Percentiles rank a stretch among this genome's conserved stretches.
phyloP scores from a whole-genome alignment of 2,329 filamentous ascomycete genomes.

The Ophiostoma piceae region DNA sequence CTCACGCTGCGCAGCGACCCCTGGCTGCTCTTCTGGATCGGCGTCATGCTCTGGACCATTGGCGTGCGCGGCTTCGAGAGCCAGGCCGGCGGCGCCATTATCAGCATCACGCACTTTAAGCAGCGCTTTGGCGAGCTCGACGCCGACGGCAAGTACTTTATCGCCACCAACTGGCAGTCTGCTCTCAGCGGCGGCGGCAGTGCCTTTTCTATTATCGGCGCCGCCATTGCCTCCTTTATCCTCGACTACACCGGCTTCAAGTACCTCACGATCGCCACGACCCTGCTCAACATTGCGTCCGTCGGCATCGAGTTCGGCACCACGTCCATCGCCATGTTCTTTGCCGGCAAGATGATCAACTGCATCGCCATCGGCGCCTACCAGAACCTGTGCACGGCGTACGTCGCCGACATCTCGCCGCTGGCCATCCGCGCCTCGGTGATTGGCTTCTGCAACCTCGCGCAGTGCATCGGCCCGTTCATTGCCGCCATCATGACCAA shows the following conservation, averaged over 20 bases:
- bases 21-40: constrained; percentile 20
- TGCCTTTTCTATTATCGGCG: constrained; percentile 14
- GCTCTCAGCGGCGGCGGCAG: constrained; percentile 36
- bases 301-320: constrained; percentile 21
- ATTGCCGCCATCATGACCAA: constrained; percentile 29
- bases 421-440: constrained; percentile 23
- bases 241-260: constrained; percentile 15
- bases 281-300: constrained; percentile 13
- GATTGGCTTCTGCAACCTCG: constrained; percentile 22
- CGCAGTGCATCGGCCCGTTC: constrained; percentile 27
- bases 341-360: constrained; percentile 23
- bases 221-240: constrained; percentile 11
- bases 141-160: constrained; percentile 36
- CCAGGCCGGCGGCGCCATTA: constrained; percentile 36
- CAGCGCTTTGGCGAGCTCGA: constrained; percentile 37
- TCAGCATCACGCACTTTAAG: constrained; percentile 39
- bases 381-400: constrained; percentile 21
- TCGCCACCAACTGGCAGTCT: constrained; percentile 37
- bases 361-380: constrained; percentile 19
- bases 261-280: not conserved
- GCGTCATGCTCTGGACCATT: constrained; percentile 23
- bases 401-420: constrained; percentile 23
- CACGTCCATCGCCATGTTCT: constrained; percentile 22
- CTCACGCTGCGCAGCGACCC: constrained; percentile 18
- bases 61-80: constrained; percentile 22